phyloP scores from a whole-genome alignment of 2,329 filamentous ascomycete genomes.

The Calonectria pteridis region DNA sequence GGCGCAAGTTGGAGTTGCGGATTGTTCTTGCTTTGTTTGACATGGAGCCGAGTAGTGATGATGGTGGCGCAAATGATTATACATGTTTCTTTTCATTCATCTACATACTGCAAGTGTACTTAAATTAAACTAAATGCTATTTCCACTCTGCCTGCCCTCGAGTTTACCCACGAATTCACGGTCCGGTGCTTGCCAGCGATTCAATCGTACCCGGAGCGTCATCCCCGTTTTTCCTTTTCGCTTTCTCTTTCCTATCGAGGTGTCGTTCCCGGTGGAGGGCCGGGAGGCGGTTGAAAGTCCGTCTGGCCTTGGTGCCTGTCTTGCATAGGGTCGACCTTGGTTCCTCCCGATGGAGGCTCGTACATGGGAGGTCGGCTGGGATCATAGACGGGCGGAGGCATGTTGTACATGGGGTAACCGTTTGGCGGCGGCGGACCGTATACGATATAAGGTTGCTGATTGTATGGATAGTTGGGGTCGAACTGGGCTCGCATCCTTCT shows the following conservation, averaged over 20 bases:
- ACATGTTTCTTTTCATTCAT: slow-evolving; percentile 15
- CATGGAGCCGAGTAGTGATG: not conserved
- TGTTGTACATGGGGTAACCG: slow-evolving; percentile 46
- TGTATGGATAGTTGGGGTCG: slow-evolving; percentile 63
- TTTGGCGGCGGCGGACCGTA: slow-evolving; percentile 52
- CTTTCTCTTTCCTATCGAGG: not conserved
- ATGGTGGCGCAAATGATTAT: not conserved
- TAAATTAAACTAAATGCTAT: slow-evolving; percentile 9
- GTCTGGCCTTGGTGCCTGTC: slow-evolving; percentile 36
- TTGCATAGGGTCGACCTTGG: slow-evolving; percentile 68
- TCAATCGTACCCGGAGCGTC: slow-evolving; percentile 7
- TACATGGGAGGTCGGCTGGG: slow-evolving; percentile 69
- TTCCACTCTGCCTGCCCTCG: not conserved
- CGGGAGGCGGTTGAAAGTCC: slow-evolving; percentile 58
- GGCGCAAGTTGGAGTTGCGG: slow-evolving; percentile 41
- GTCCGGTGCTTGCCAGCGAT: slow-evolving; percentile 9
- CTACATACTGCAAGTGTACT: slow-evolving; percentile 10
- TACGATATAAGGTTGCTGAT: slow-evolving; percentile 48
- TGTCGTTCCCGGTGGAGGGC: slow-evolving; percentile 54
- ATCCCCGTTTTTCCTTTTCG: not conserved
- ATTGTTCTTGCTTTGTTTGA: slow-evolving; percentile 10
- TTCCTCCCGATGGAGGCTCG: slow-evolving; percentile 61
- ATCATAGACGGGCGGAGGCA: slow-evolving; percentile 70
- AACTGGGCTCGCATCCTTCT: slow-evolving; percentile 59
- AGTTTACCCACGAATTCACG: slow-evolving; percentile 2